Conservation (phyloP, 495 filamentous ascomycete genomes). For the Filosporella fistucella region DNA sequence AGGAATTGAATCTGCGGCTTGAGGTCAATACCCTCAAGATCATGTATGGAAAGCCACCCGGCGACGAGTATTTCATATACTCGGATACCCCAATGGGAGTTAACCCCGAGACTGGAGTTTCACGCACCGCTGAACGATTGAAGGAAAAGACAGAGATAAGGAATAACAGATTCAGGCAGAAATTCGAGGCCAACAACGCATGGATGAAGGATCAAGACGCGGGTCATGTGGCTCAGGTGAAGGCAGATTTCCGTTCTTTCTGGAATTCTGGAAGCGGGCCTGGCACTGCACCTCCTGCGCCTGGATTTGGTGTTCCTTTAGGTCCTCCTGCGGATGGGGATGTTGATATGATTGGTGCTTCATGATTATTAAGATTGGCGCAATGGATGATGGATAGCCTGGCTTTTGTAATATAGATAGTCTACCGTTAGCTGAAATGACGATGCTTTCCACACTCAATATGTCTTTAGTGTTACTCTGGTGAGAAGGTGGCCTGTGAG, state of each 20-base stretch:
- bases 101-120: conserved; percentile 38
- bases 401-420: no score
- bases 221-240: conserved; percentile 66
- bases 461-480: no score
- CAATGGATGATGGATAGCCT: no score
- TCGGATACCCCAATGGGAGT: conserved; percentile 24
- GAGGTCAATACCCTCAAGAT: conserved; percentile 79
- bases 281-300: conserved; percentile 1
- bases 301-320: not conserved
- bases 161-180: conserved; percentile 61
- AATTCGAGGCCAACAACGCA: conserved; percentile 65
- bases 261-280: conserved; percentile 20
- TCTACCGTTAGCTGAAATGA: no score
- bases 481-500: no score
- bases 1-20: conserved; percentile 74
- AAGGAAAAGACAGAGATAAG: conserved; percentile 40
- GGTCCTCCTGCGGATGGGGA: no score
- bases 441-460: no score
- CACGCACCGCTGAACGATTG: conserved; percentile 36
- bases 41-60: conserved; percentile 68
- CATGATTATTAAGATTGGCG: no score
- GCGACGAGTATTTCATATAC: conserved; percentile 50
- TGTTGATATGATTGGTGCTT: no score
- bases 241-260: conserved; percentile 55
- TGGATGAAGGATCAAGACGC: conserved; percentile 72